These are phyloP conservation scores for Dactylellina leptospora DNA, from an alignment of 2,329 filamentous ascomycete species.

Conservation along the genomic window DNA sequence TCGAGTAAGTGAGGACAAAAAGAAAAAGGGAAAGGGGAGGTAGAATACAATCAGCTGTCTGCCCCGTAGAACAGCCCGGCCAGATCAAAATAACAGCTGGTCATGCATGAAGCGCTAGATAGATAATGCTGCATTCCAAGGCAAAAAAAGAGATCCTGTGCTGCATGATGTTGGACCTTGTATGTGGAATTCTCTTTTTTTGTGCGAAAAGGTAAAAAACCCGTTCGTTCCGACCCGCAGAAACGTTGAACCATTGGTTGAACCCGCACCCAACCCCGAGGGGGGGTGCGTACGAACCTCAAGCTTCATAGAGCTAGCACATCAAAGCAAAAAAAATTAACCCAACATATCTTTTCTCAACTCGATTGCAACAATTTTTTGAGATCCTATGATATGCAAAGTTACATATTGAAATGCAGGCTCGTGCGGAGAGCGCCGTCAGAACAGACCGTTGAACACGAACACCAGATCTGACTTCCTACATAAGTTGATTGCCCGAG, in stretches of 20 bases:
- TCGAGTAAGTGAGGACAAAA: no score
- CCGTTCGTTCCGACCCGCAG: constrained; percentile 52
- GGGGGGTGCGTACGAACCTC: neutral
- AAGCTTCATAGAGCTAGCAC: no score
- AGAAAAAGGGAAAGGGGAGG: no score
- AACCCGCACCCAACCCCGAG: neutral
- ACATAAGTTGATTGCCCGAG: neutral
- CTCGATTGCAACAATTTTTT: no score
- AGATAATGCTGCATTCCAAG: constrained; percentile 23
- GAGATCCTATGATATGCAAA: neutral
- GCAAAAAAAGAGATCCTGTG: constrained; percentile 10
- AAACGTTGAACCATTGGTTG: constrained; percentile 43
- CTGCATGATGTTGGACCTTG: constrained; percentile 48
- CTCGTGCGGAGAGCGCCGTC: constrained; percentile 12
- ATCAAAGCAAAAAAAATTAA: no score
- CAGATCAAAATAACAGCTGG: constrained; percentile 31
- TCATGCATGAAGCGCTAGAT: constrained; percentile 23
- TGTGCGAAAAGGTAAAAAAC: constrained; percentile 27
- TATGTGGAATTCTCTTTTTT: neutral
- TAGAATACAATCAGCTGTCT: constrained; percentile 17
- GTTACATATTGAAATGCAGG: constrained; percentile 1
- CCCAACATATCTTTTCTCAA: no score
- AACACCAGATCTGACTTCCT: neutral
- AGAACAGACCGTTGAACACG: neutral
- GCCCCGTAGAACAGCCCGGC: constrained; percentile 10